Conservation (phyloP, 1,284 basidiomycete genomes). For the Pascua guehoae region DNA sequence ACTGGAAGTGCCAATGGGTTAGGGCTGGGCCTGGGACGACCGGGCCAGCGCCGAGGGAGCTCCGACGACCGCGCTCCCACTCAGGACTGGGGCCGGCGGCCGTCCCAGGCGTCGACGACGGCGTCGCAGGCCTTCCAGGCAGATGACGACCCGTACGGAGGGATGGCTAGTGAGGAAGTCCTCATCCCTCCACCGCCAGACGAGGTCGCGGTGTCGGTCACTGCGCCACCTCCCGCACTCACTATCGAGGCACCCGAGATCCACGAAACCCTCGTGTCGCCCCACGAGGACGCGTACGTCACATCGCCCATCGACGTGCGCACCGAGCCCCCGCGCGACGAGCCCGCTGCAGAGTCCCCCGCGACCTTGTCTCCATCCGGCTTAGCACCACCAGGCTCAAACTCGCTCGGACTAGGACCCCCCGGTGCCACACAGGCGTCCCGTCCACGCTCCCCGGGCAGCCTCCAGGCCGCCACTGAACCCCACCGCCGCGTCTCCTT, state of each 20-base stretch:
- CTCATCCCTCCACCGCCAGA: slow-evolving; percentile 1
- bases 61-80: not conserved
- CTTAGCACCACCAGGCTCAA: slow-evolving; percentile 1
- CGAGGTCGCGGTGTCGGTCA: not conserved
- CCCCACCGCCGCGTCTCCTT: slow-evolving; percentile 44
- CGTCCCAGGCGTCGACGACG: not conserved
- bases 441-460: not conserved
- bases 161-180: slow-evolving; percentile 6
- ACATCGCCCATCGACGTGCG: not conserved
- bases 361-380: not conserved
- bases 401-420: not conserved
- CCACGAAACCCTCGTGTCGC: not conserved
- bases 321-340: not conserved
- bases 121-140: not conserved
- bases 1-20: too few species aligned
- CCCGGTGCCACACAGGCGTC: too few species aligned
- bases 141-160: slow-evolving; percentile 7
- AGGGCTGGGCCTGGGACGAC: slow-evolving; percentile 3
- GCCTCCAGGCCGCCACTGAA: not conserved
- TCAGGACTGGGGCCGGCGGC: slow-evolving; percentile 3
- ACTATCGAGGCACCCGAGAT: too few species aligned
- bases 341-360: not conserved
- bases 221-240: slow-evolving; percentile 2
- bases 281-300: not conserved
- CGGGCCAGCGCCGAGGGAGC: not conserved